Evolutionary conservation across 129 eudicot species (phyloP).

Genomic region (Escallonia herrerae): DNA sequence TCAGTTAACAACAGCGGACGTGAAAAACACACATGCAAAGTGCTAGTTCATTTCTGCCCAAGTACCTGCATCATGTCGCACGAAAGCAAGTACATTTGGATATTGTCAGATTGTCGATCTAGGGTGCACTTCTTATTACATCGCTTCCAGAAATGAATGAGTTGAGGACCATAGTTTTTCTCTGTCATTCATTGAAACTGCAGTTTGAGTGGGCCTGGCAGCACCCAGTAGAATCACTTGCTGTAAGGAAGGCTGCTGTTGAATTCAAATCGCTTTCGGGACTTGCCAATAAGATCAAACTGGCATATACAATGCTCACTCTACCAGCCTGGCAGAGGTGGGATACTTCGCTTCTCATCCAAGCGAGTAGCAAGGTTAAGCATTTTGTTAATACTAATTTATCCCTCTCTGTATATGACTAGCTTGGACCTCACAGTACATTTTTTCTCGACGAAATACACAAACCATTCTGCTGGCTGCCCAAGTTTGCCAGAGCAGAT

Average conservation of each 20-base stretch:
- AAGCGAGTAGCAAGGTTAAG: not conserved
- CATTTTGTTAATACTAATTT: constrained; percentile 3
- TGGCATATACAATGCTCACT: constrained; percentile 77
- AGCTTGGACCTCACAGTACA: constrained; percentile 65
- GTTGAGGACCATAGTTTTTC: too few species aligned
- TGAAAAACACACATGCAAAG: too few species aligned
- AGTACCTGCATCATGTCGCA: too few species aligned
- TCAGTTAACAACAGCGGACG: too few species aligned
- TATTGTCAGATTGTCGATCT: too few species aligned
- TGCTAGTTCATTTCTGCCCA: too few species aligned
- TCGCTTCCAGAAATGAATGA: too few species aligned
- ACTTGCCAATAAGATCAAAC: constrained; percentile 75
- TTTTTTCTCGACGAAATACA: constrained; percentile 79
- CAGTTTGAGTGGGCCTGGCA: constrained; percentile 99
- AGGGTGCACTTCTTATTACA: too few species aligned
- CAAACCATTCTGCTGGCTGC: constrained; percentile 58
- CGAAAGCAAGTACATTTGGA: too few species aligned
- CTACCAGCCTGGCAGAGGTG: constrained; percentile 84
- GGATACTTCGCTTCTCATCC: not conserved
- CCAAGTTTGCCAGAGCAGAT: constrained; percentile 70
- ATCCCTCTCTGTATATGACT: constrained; percentile 9
- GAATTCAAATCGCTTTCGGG: constrained; percentile 64
- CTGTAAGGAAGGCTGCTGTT: constrained; percentile 63
- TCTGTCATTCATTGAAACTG: not conserved
- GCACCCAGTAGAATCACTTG: constrained; percentile 81